A percentile compares a stretch with the other conserved stretches of the same genome.
Evolutionary conservation across 768 basidiomycete species (phyloP).

Genomic region (Rhodotorula taiwanensis): DNA sequence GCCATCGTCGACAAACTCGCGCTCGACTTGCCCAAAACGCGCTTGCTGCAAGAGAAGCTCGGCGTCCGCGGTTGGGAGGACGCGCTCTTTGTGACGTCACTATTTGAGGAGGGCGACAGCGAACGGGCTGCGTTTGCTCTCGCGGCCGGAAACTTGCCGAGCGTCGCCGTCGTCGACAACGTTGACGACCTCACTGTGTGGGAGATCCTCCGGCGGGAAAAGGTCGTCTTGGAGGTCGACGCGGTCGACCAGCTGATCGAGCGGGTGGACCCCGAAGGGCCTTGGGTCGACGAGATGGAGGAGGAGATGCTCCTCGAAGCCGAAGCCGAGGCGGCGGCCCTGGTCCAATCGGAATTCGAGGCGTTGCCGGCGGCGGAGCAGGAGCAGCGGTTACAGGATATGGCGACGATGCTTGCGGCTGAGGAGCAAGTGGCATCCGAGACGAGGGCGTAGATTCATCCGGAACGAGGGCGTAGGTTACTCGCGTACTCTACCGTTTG

Average conservation of each 20-base stretch:
- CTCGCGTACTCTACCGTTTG: no score
- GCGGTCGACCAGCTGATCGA: constrained; percentile 65
- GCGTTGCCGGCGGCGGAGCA: not conserved
- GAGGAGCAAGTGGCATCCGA: not conserved
- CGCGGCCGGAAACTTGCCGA: constrained; percentile 65
- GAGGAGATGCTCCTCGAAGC: constrained; percentile 20
- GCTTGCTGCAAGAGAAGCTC: constrained; percentile 58
- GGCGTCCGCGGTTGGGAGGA: constrained; percentile 61
- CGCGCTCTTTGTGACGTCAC: constrained; percentile 63
- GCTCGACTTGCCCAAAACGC: constrained; percentile 69
- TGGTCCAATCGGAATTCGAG: not conserved
- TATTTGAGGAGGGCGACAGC: constrained; percentile 40
- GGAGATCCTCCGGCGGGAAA: constrained; percentile 74
- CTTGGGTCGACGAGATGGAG: constrained; percentile 47
- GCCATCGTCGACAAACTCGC: constrained; percentile 66
- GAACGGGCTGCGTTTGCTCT: constrained; percentile 48
- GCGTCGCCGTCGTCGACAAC: constrained; percentile 55
- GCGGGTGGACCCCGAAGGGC: constrained; percentile 48
- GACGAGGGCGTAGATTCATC: not conserved
- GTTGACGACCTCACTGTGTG: constrained; percentile 68
- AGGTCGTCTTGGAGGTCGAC: constrained; percentile 69
- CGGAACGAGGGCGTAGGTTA: no score
- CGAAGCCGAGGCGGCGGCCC: constrained; percentile 9
- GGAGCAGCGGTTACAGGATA: not conserved
- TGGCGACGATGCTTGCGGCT: not conserved